Percentiles rank a stretch among this genome's conserved stretches.
Conservation (phyloP, 202 grass and related monocot genomes). For the Saccharum hybrid region DNA sequence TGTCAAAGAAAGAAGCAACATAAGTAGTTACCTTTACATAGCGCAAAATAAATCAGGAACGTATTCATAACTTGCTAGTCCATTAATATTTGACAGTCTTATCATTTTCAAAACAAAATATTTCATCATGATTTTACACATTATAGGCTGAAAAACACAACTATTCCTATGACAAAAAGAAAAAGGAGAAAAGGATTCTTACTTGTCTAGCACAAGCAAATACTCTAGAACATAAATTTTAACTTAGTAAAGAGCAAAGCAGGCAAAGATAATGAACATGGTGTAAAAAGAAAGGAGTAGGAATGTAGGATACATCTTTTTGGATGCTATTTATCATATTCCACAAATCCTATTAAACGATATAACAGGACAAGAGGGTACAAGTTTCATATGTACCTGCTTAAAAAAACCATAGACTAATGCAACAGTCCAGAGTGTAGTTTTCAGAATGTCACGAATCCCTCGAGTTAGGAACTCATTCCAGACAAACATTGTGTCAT, state of each 20-base stretch:
- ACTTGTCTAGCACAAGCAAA: constrained; percentile 26
- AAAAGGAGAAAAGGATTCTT: not conserved
- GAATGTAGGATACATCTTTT: constrained; percentile 4
- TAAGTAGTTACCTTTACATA: not conserved
- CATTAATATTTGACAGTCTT: constrained; percentile 13
- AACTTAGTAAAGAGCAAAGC: constrained; percentile 22
- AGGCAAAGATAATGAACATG: not conserved
- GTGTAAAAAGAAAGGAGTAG: too few species aligned
- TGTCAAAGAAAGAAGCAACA: constrained; percentile 9
- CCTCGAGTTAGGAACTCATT: constrained; percentile 81
- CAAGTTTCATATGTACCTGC: constrained; percentile 57
- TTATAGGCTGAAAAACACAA: not conserved
- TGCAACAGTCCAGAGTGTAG: constrained; percentile 71
- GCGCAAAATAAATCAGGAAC: not conserved
- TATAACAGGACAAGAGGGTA: constrained; percentile 36
- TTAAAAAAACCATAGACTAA: constrained; percentile 95
- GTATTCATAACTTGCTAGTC: not conserved
- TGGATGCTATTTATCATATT: constrained; percentile 30
- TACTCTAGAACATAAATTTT: not conserved
- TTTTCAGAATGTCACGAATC: constrained; percentile 56
- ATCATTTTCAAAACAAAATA: constrained; percentile 12
- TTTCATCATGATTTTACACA: constrained; percentile 29
- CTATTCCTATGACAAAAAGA: not conserved
- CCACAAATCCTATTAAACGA: constrained; percentile 11
- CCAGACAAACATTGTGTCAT: constrained; percentile 96